Evolutionary conservation across 2,329 filamentous ascomycete genomes (phyloP).

Genomic region (Aulographum hederae): DNA sequence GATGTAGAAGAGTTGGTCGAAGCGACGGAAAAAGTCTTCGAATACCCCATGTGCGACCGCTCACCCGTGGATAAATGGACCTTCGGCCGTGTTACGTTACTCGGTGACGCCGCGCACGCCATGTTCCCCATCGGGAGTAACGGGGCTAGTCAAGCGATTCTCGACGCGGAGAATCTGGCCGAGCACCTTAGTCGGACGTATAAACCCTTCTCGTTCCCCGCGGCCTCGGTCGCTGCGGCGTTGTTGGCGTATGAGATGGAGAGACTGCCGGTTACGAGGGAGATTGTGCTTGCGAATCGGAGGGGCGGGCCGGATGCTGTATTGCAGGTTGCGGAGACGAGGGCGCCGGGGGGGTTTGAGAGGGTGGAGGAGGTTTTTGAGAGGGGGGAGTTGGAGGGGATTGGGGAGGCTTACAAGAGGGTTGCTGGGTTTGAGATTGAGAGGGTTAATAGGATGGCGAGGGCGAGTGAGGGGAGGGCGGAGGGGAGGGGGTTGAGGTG

Average conservation of each 20-base stretch:
- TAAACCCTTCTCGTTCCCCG: not conserved
- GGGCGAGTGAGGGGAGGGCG: conserved; percentile 13
- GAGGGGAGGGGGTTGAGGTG: conserved; percentile 9
- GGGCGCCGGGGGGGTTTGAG: conserved; percentile 22
- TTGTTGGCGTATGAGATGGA: conserved; percentile 20
- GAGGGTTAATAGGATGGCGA: conserved; percentile 22
- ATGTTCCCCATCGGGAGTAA: conserved; percentile 25
- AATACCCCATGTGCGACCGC: conserved; percentile 30
- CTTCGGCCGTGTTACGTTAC: conserved; percentile 17
- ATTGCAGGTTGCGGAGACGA: conserved; percentile 25
- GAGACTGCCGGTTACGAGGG: conserved; percentile 23
- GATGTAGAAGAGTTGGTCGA: conserved; percentile 24
- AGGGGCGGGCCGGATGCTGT: conserved; percentile 29
- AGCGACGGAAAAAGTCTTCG: conserved; percentile 23
- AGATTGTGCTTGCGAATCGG: conserved; percentile 28
- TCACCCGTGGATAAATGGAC: conserved; percentile 22
- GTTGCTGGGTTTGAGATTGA: conserved; percentile 28
- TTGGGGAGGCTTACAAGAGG: conserved; percentile 19
- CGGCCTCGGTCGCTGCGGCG: conserved; percentile 13
- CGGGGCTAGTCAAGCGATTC: conserved; percentile 25
- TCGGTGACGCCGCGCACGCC: conserved; percentile 23
- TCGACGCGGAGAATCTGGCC: conserved; percentile 23
- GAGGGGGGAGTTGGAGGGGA: conserved; percentile 20
- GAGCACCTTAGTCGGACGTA: conserved; percentile 11
- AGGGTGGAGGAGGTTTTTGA: conserved; percentile 23